Evolutionary conservation across 768 basidiomycete genomes (phyloP), one percentile per base, ranked within the genome.

Genomic region (Coprinopsis marcescibilis): DNA sequence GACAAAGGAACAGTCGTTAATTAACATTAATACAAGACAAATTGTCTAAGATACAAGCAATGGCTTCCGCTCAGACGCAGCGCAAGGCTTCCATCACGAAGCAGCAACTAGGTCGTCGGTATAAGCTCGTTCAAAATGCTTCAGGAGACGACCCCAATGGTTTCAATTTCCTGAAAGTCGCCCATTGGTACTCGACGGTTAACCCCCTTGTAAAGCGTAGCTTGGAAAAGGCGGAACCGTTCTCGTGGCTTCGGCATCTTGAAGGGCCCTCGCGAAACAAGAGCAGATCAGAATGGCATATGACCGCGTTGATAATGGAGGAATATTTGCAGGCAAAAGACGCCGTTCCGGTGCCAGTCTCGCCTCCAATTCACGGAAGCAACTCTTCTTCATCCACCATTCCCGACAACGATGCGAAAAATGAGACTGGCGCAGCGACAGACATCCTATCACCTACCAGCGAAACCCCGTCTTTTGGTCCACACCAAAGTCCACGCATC

Each of bases 231-330:
- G 72, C 76, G 0, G 87, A 89, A 56, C 83, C 86, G 5, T 68
- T 84, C 37, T 78, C 80, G 5, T 89, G 86, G 87, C 64, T 88
- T 23, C 83, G 78, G 55, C 83, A 87, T 52, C 65, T 78, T 39
- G 76, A 81, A 38, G 78, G 69, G 5, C 50, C 70, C 59, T 44
- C 61, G 61, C 36, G 66, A 57, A 40, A 52, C 55, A 27, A 50
- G 53, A 21, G 52, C 46, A 71, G 76, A 33, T 69, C 74, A 32
- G 73, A 72, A 3, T 81, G 83, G 80, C 69, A 80, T 58, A 57
- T 88, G 39, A 79, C 85, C 7, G 85, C 87, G 2, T 65, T 83
- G 43, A 75, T 85, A 11, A 69, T 83, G 51, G 83, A 88, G 60
- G 80, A 86, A 58, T 86, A 78, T 55, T 48, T 73, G 17, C 75